Base-by-base conservation (phyloP, 164 flowering plant genomes). In the Sextonia rubra region DNA sequence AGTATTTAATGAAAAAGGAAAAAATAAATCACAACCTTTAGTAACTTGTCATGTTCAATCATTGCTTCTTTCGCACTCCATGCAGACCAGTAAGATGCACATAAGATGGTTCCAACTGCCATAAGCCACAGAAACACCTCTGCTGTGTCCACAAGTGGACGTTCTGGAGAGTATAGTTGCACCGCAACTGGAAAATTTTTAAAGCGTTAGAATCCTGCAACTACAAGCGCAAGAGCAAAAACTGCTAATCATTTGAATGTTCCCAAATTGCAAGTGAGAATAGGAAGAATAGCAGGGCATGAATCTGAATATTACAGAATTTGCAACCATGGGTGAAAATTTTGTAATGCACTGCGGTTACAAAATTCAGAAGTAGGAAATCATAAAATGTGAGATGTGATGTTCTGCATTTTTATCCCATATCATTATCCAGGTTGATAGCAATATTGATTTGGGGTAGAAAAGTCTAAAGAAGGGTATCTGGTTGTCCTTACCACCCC, bases 61-160 rank as follows among this genome's bases (percentile, higher is more conserved):
- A 88, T 87, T 79, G 97, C 98, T 83, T 93, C 99, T 75, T 87
- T 84, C 47, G 99, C 90, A 77, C 83, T 89, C 94, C 97, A 90
- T 60, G 97, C 97, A 77, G 99, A 96, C 99, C 99, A 96, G 81
- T 87, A 96, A 63, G 98, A 93, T 25, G 97, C 93, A 79, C 93
- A 87, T 76, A 93, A 82, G 65, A 96, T 92, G 60, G 97, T 93
- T 60, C 94, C 94, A 78, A 96, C 97, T 47, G 99, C 97, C 98
- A 96, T 93, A 65, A 96, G 85, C 99, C 99, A 96, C 68, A 96
- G 72, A 81, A 96, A 93, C n/a, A 96, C 93, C 85, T 96, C 99
- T 3, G 98, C 99, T 62, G 90, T 88, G 80, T 96, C 99, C 32
- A 96, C 95, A 30, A 81, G 69, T 4, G 99, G 97, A 25, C 98